Evolutionary conservation across 148 eudicot genomes (phyloP), one percentile per base, ranked within the genome.

Genomic region (Rhododendron kiyosumense): DNA sequence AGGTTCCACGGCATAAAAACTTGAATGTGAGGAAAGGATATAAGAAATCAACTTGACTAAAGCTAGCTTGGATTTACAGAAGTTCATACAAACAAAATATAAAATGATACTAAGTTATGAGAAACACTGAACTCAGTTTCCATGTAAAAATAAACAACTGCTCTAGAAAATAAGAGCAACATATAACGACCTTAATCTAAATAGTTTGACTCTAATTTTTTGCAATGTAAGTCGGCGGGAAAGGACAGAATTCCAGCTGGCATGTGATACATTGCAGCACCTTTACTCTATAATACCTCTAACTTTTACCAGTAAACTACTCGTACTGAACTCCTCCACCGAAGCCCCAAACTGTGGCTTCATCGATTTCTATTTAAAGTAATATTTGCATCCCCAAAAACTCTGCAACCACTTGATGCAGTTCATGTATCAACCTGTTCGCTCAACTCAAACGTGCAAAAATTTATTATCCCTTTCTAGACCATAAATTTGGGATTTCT

Each of bases 181-280:
- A 32, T 7, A 49, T 81, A 69, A 65, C 20, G 36, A 75, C 76
- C 65, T 89, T 48, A 79, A 85, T 83, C 49, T 79, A 28, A 59
- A 32, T 59, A 41, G 65, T 15, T 65, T 48, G 18, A 65, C 52
- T 81, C 81, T 54, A 38, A 79, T 34, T 32, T n/a, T n/a, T 86
- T 79, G 26, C 81, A 84, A 82, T 86, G 43, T 63, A 52, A 86
- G 86, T 84, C 86, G 69, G 88, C 69, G 18, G 59, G 84, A 76
- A 84, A 86, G 63, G 88, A 86, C 92, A 87, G 36, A 86, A 75
- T 28, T 85, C 85, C 88, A 91, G 91, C 91, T 87, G 82, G 85
- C 87, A 78, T 30, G 79, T 48, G 82, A 61, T 89, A 77, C 49
- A 81, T 82, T 63, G 85, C 85, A 83, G 83, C 89, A 78, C 73